Base-by-base conservation (phyloP, 305 asterid species). In the Lippia alba region DNA sequence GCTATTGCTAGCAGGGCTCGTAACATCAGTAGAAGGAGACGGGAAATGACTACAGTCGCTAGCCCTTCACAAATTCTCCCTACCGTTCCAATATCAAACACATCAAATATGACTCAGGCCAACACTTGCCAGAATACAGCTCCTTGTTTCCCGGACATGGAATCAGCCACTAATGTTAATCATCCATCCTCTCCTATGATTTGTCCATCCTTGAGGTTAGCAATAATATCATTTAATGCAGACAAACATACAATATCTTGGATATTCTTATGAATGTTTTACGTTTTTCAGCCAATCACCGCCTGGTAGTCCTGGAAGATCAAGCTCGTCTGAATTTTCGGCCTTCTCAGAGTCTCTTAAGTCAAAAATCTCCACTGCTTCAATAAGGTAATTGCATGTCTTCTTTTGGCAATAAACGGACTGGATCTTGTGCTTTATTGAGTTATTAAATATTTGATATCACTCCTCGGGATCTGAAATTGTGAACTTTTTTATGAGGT, bases 311-410 rank as follows among this genome's bases (percentile, higher is more conserved):
- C 76, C 80, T 41, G 70, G 58, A 55, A 81, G 76, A 67, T 74
- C 84, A 15, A 78, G 82, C 73, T 78, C 92, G 20, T 81, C 85
- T 33, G 92, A 89, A 74, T 81, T 89, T n/a, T 58, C 64, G 34
- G 79, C 92, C 56, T 79, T 85, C 71, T 85, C 94, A 1, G 90
- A 75, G 56, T 87, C 94, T 70, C 83, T 87, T 56, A 87, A 82
- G 77, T 83, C 85, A 50, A 89, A 82, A 81, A 51, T 88, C 15
- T 69, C 85, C 33, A 82, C 86, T 59, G 92, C 92, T 70, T 89
- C 96, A 61, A 78, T 85, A 67, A 82, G 84, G 94, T 86, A 78
- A 36, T 36, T 30, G 36, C 15, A 32, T 20, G 30, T 12, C 62
- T 44, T 32, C 15, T 49, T 32, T 54, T 18, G 12, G 19, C 54